These are phyloP conservation scores for Cardiosporidium cionae DNA, from an alignment of 169 alveolate species.

Conservation along the genomic window DNA sequence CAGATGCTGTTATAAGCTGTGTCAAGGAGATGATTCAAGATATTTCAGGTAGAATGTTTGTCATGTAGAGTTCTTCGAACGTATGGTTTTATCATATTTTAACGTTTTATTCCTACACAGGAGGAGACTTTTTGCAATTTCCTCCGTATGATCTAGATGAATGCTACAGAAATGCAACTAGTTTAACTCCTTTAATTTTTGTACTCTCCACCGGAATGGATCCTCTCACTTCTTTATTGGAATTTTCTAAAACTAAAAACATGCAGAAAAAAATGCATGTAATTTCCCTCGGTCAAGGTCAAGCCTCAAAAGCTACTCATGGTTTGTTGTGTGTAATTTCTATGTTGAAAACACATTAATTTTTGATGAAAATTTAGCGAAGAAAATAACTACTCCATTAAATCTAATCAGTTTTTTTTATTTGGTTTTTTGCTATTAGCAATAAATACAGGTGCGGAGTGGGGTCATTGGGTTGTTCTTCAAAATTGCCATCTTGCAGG, in stretches of 20 bases:
- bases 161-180: conserved; percentile 65
- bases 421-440: conserved; percentile 13
- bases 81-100: too few relatives aligned
- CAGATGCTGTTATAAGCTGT: conserved; percentile 70
- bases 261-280: conserved; percentile 41
- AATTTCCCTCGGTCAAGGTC: conserved; percentile 54
- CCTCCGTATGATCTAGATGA: conserved; percentile 67
- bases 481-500: conserved; percentile 88
- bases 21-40: conserved; percentile 63
- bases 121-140: conserved; percentile 57
- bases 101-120: too few relatives aligned
- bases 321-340: conserved; percentile 1
- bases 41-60: conserved; percentile 60
- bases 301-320: conserved; percentile 43
- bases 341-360: background rate
- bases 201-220: conserved; percentile 82
- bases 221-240: conserved; percentile 69
- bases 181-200: conserved; percentile 77
- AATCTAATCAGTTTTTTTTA: background rate
- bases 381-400: background rate
- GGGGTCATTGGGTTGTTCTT: conserved; percentile 85
- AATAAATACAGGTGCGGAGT: conserved; percentile 67
- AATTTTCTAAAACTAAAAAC: conserved; percentile 59
- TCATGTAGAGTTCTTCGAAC: too few relatives aligned
- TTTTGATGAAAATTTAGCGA: background rate